These are phyloP conservation scores for Aspergillus bertholletiae DNA, from an alignment of 495 filamentous ascomycete genomes.

Conservation along the genomic window DNA sequence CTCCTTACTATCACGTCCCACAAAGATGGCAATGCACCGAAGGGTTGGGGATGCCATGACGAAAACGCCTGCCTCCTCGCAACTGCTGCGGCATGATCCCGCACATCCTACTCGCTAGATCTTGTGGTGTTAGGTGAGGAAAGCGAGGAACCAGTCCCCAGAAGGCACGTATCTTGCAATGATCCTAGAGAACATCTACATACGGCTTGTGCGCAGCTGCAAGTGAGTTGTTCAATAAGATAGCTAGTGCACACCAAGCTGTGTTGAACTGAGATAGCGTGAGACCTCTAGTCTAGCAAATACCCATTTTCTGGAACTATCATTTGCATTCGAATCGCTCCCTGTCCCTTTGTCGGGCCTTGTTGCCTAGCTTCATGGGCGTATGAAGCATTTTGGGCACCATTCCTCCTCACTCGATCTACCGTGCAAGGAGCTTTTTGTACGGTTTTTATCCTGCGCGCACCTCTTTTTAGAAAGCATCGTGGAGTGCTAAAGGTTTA, in stretches of 20 bases:
- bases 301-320: neutral
- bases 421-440: neutral
- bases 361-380: neutral
- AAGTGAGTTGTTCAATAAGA: constrained; percentile 3
- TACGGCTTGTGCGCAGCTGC: neutral
- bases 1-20: neutral
- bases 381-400: neutral
- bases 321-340: neutral
- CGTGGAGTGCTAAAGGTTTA: neutral
- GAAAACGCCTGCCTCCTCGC: neutral
- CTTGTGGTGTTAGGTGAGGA: neutral
- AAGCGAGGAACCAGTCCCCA: neutral
- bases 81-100: neutral
- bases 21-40: neutral
- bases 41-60: neutral
- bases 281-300: neutral
- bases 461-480: neutral
- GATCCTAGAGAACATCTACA: neutral
- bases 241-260: neutral
- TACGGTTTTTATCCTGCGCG: neutral
- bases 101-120: neutral
- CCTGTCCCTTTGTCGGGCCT: neutral
- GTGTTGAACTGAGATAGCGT: neutral
- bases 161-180: neutral
- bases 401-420: neutral